These are phyloP conservation scores for Geranomyces variabilis DNA, from an alignment of 192 early-diverging fungal genomes.

Conservation along the genomic window DNA sequence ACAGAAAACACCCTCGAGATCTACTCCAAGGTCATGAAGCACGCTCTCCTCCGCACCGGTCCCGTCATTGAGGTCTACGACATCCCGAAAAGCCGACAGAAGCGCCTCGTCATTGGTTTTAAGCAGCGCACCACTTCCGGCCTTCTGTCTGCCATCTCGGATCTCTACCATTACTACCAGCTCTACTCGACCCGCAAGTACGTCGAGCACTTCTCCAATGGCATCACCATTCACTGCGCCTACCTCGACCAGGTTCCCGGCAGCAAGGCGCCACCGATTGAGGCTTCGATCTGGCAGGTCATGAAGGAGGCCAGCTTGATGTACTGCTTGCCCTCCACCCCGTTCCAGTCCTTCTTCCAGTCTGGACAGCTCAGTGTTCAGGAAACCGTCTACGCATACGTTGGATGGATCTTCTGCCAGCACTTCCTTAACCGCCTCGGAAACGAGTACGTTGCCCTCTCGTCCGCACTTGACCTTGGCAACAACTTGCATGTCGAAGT, in stretches of 20 bases:
- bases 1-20: conserved; percentile 87
- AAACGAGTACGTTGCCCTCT: conserved; percentile 86
- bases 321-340: conserved; percentile 94
- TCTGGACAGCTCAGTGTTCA: conserved; percentile 85
- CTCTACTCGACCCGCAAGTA: conserved; percentile 96
- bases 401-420: conserved; percentile 97
- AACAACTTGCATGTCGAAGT: conserved; percentile 91
- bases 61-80: conserved; percentile 93
- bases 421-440: conserved; percentile 99
- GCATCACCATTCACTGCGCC: conserved; percentile 90
- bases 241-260: conserved; percentile 86
- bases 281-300: conserved; percentile 87
- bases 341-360: conserved; percentile 94
- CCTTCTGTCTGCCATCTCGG: conserved; percentile 93
- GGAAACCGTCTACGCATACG: conserved; percentile 94
- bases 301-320: conserved; percentile 96
- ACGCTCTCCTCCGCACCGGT: conserved; percentile 84
- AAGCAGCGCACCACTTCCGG: conserved; percentile 88
- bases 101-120: conserved; percentile 87
- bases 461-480: conserved; percentile 75
- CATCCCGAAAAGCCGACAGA: conserved; percentile 83
- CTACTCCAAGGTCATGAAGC: conserved; percentile 85
- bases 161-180: conserved; percentile 98
- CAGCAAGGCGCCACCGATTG: conserved; percentile 81
- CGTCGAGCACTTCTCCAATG: conserved; percentile 99